Evolutionary conservation across 1,284 basidiomycete species (phyloP).

Genomic region (Heterobasidion occidentale): DNA sequence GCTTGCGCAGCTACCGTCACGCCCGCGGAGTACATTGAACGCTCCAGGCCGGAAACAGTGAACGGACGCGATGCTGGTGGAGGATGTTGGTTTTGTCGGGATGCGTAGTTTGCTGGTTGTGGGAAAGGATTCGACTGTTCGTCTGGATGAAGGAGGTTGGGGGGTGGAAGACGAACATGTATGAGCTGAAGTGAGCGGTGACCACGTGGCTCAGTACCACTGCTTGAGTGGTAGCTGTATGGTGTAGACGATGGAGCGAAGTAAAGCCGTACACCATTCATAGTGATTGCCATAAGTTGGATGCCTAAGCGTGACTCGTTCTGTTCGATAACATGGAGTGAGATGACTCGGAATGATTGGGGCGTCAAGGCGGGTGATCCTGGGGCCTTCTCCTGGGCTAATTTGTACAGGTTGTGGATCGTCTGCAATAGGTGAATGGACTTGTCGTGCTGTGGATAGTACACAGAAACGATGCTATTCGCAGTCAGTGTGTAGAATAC

Average conservation of each 20-base stretch:
- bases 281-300: slow-evolving; percentile 75
- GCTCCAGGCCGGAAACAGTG: slow-evolving; percentile 45
- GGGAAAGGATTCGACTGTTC: slow-evolving; percentile 46
- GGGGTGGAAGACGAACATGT: slow-evolving; percentile 76
- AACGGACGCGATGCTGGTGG: slow-evolving; percentile 39
- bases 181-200: slow-evolving; percentile 51
- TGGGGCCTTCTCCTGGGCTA: slow-evolving; percentile 68
- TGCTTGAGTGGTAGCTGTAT: slow-evolving; percentile 37
- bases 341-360: slow-evolving; percentile 56
- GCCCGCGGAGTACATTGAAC: slow-evolving; percentile 57
- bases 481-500: slow-evolving; percentile 71
- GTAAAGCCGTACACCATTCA: slow-evolving; percentile 74
- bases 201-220: slow-evolving; percentile 23
- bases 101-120: slow-evolving; percentile 26
- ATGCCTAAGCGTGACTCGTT: slow-evolving; percentile 57
- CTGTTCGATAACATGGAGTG: slow-evolving; percentile 56
- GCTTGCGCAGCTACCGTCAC: slow-evolving; percentile 60
- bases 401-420: slow-evolving; percentile 59
- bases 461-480: slow-evolving; percentile 65
- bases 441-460: slow-evolving; percentile 53
- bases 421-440: slow-evolving; percentile 61
- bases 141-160: slow-evolving; percentile 70
- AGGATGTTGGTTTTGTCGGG: slow-evolving; percentile 26
- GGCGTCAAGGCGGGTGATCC: slow-evolving; percentile 65
- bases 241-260: slow-evolving; percentile 50